These are phyloP conservation scores for Saccharomycopsis hybrid DNA, from an alignment of 1,139 yeast genomes.

Conservation along the genomic window DNA sequence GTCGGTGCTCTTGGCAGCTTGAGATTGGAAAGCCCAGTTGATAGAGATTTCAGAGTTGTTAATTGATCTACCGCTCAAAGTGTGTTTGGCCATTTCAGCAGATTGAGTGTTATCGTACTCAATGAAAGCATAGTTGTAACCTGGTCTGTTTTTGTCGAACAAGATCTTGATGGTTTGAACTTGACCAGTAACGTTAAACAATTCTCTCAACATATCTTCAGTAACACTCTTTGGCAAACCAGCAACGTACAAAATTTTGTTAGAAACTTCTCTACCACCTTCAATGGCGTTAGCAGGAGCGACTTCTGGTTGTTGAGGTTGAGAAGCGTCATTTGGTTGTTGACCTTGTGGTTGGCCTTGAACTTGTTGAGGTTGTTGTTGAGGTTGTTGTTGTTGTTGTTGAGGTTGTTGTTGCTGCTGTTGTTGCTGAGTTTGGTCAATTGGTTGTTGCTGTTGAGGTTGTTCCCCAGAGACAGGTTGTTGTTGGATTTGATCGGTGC, in stretches of 20 bases:
- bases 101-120: constrained; percentile 56
- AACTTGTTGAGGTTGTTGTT: constrained; percentile 20
- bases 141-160: constrained; percentile 67
- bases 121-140: constrained; percentile 78
- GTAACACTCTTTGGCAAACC: constrained; percentile 59
- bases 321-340: constrained; percentile 3
- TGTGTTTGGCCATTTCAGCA: constrained; percentile 58
- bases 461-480: background rate
- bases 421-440: constrained; percentile 8
- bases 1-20: constrained; percentile 45
- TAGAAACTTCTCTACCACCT: constrained; percentile 78
- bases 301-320: constrained; percentile 16
- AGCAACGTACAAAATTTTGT: constrained; percentile 71
- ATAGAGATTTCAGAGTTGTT: constrained; percentile 53
- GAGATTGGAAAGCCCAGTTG: constrained; percentile 82
- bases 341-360: constrained; percentile 12
- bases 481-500: background rate
- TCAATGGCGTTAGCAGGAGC: constrained; percentile 55
- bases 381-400: constrained; percentile 12
- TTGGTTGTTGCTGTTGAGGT: constrained; percentile 7
- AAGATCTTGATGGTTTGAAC: constrained; percentile 60
- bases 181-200: constrained; percentile 58
- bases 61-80: constrained; percentile 51
- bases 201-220: constrained; percentile 54
- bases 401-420: constrained; percentile 9